A percentile compares a stretch with the other conserved stretches of the same genome.
Conservation (phyloP, 108 stramenopile species). For the Skeletonema marinoi region DNA sequence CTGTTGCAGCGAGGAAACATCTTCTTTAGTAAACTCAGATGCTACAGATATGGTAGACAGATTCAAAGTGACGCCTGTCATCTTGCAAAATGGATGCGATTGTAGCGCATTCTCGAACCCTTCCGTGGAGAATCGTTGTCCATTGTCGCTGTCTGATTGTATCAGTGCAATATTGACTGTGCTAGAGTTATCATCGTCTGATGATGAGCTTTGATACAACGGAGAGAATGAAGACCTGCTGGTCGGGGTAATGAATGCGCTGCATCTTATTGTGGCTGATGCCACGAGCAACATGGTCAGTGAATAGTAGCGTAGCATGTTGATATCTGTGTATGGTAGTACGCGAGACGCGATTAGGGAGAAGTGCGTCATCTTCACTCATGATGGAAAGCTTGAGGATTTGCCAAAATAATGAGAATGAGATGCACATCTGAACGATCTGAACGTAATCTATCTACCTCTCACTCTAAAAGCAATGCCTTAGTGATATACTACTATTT, state of each 20-base stretch:
- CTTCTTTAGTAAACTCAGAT: conserved; percentile 7
- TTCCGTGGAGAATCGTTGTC: neutral
- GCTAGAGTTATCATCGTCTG: conserved; percentile 3
- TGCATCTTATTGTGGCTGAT: neutral
- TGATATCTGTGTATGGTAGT: neutral
- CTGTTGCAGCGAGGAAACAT: conserved; percentile 1
- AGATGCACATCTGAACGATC: no score
- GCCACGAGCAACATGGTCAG: neutral
- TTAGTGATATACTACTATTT: no score
- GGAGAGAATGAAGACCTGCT: neutral
- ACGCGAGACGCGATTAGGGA: no score
- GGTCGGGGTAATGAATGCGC: neutral
- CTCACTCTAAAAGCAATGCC: no score
- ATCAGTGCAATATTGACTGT: conserved; percentile 23
- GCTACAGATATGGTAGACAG: conserved; percentile 5
- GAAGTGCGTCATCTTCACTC: no score
- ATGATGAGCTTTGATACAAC: neutral
- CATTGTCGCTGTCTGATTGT: neutral
- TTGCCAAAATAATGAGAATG: no score
- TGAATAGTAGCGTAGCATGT: neutral
- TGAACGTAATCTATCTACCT: no score
- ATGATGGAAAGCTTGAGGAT: no score
- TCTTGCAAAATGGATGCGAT: conserved; percentile 26
- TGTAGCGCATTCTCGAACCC: conserved; percentile 1
- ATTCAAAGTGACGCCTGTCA: conserved; percentile 30